A percentile compares a stretch with the other conserved stretches of the same genome.
These are phyloP conservation scores for Acorus calamus DNA, from an alignment of 106 monocot species.

Conservation along the genomic window DNA sequence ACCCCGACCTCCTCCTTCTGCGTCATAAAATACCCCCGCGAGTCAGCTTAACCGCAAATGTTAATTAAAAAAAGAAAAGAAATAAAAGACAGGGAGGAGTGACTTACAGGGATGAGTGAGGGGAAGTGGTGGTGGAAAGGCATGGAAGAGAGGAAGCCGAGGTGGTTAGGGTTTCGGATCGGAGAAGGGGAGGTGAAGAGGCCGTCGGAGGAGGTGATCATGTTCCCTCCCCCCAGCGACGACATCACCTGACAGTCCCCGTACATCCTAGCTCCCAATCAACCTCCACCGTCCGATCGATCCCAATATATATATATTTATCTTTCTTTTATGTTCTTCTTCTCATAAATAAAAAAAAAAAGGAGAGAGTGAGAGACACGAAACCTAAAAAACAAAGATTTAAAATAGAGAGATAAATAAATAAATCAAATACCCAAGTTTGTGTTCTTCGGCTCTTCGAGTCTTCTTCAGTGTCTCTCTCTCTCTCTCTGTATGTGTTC, in stretches of 20 bases:
- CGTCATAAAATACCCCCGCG: neutral
- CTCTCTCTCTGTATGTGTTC: neutral
- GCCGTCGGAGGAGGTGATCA: constrained; percentile 34
- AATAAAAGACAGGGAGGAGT: neutral
- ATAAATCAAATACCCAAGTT: too few species aligned
- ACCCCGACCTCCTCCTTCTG: constrained; percentile 67
- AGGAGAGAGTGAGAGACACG: too few species aligned
- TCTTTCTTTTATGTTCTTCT: neutral
- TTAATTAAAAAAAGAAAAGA: neutral
- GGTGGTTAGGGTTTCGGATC: constrained; percentile 25
- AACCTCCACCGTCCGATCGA: neutral
- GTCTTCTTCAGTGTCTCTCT: neutral
- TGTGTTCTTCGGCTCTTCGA: neutral
- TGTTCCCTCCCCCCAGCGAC: constrained; percentile 19
- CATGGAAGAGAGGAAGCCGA: constrained; percentile 36
- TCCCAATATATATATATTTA: neutral
- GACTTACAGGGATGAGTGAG: constrained; percentile 46
- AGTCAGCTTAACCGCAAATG: neutral
- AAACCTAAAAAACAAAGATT: too few species aligned
- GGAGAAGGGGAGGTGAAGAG: constrained; percentile 48
- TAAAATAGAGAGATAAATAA: too few species aligned
- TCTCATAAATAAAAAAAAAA: neutral
- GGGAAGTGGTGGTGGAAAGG: constrained; percentile 54
- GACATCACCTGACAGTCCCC: constrained; percentile 75
- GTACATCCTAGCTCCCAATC: constrained; percentile 30